Evolutionary conservation across 306 rosid genomes (phyloP).

Genomic region (Clitoria ternatea): DNA sequence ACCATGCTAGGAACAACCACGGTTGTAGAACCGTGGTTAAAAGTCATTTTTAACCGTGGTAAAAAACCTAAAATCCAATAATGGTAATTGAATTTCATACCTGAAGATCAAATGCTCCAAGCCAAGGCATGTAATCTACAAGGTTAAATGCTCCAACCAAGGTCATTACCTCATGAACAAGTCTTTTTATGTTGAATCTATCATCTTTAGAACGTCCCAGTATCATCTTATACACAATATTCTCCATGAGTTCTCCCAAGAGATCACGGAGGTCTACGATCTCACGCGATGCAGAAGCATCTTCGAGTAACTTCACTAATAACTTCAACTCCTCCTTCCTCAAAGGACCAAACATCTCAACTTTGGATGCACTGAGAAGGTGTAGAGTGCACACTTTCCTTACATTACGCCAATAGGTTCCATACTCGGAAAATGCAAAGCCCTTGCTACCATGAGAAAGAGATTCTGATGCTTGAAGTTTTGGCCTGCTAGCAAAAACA

Average conservation of each 20-base stretch:
- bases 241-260: neutral
- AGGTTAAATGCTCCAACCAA: neutral
- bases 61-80: too few species aligned
- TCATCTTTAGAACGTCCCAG: neutral
- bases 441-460: constrained; percentile 23
- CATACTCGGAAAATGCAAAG: neutral
- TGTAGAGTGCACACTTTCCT: constrained; percentile 32
- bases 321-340: neutral
- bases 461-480: neutral
- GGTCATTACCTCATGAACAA: neutral
- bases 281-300: neutral
- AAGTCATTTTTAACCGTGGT: too few species aligned
- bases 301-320: neutral
- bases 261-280: constrained; percentile 4
- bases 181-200: neutral
- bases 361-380: constrained; percentile 18
- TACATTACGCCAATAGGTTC: constrained; percentile 40
- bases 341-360: constrained; percentile 23
- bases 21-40: too few species aligned
- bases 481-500: constrained; percentile 21
- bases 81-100: neutral
- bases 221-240: neutral
- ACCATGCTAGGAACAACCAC: too few species aligned
- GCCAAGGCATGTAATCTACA: constrained; percentile 29
- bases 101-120: constrained; percentile 17